phyloP scores from a whole-genome alignment of 1,284 basidiomycete species.

The Stygiomarasmius scandens region DNA sequence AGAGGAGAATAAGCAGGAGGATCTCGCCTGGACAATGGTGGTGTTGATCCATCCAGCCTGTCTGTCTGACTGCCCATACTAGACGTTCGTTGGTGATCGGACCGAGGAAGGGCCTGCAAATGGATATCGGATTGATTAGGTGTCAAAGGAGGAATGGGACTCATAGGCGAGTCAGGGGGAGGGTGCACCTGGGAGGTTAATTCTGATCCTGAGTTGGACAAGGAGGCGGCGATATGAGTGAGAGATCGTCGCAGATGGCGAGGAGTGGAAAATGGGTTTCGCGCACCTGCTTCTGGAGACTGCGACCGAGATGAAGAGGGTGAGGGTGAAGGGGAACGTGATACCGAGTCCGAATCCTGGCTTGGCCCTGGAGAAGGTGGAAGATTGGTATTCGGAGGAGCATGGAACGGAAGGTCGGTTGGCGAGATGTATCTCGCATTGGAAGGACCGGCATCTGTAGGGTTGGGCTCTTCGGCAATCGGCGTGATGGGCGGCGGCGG shows the following conservation, averaged over 20 bases:
- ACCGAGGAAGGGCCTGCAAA: conserved; percentile 62
- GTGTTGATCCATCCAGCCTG: conserved; percentile 21
- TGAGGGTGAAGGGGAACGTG: conserved; percentile 42
- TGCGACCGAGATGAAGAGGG: conserved; percentile 52
- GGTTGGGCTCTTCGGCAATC: conserved; percentile 63
- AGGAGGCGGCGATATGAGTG: conserved; percentile 60
- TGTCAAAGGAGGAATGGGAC: conserved; percentile 70
- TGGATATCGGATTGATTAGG: conserved; percentile 79
- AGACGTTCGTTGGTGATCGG: conserved; percentile 39
- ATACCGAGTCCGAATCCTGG: conserved; percentile 31
- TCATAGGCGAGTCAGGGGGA: conserved; percentile 74
- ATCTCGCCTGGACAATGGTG: conserved; percentile 50
- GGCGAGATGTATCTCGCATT: conserved; percentile 66
- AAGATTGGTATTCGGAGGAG: conserved; percentile 50
- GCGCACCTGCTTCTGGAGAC: conserved; percentile 68
- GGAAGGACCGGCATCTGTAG: conserved; percentile 41
- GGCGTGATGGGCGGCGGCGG: conserved; percentile 81
- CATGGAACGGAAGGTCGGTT: conserved; percentile 65
- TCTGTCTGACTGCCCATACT: conserved; percentile 23
- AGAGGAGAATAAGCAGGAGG: conserved; percentile 83
- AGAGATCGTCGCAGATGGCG: conserved; percentile 60
- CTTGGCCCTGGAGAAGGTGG: conserved; percentile 46
- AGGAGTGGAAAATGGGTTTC: conserved; percentile 73
- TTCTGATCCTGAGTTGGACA: conserved; percentile 62
- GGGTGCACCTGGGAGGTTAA: conserved; percentile 69